phyloP scores from a whole-genome alignment of 73 alveolate genomes.

The Blepharisma stoltei region DNA sequence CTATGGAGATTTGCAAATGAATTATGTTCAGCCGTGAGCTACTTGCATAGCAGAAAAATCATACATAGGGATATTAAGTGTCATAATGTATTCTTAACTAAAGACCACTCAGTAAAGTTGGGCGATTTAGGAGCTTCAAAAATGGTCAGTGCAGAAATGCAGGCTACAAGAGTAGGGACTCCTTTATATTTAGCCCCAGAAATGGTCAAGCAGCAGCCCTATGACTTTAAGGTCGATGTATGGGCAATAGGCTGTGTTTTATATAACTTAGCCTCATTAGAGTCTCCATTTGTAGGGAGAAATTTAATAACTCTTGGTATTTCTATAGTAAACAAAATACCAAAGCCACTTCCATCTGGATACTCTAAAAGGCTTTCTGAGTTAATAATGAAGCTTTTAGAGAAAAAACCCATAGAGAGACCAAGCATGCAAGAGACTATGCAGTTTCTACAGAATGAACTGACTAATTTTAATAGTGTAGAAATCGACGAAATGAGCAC shows the following conservation, averaged over 20 bases:
- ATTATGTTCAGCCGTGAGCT: slow-evolving; percentile 76
- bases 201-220: slow-evolving; percentile 89
- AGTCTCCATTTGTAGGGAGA: slow-evolving; percentile 96
- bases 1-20: slow-evolving; percentile 90
- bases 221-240: slow-evolving; percentile 93
- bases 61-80: slow-evolving; percentile 97
- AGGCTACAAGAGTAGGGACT: slow-evolving; percentile 96
- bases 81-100: slow-evolving; percentile 83
- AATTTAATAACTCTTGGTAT: slow-evolving; percentile 88
- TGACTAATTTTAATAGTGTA: too few relatives aligned
- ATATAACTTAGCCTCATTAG: slow-evolving; percentile 84
- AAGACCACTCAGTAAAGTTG: slow-evolving; percentile 50
- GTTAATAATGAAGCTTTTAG: slow-evolving; percentile 20
- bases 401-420: slow-evolving; percentile 24
- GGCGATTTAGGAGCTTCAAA: slow-evolving; percentile 98
- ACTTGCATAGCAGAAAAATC: slow-evolving; percentile 83
- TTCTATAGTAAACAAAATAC: slow-evolving; percentile 77
- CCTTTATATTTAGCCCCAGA: slow-evolving; percentile 97
- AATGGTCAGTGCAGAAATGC: slow-evolving; percentile 66
- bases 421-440: not conserved
- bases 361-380: slow-evolving; percentile 9
- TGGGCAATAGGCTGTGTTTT: slow-evolving; percentile 97
- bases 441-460: not conserved
- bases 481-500: too few relatives aligned
- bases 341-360: slow-evolving; percentile 69